Base-by-base conservation (phyloP, 345 rosid genomes). In the Euphorbia lathyris region DNA sequence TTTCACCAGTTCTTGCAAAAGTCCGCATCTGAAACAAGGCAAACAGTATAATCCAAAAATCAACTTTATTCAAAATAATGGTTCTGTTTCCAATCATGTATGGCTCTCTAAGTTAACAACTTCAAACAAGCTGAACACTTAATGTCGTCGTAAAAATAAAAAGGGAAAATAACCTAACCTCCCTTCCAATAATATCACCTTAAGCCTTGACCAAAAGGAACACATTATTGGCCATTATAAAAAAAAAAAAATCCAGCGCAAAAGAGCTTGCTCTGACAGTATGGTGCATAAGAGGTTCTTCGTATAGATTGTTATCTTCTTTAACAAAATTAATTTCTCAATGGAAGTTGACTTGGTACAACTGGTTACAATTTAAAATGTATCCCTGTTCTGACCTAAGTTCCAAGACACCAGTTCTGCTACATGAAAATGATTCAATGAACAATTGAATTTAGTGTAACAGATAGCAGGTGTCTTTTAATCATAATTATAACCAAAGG, bases 1-100 rank as follows among this genome's bases (percentile, higher is more conserved):
- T 87, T 83, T 95, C 94, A 3, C 97, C 96, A 14, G 67, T 87
- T 77, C 86, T 92, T 57, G 99, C 98, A 78, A 63, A 95, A 13
- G 83, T 82, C 30, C 97, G 77, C 98, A 95, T 92, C 99, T 92
- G 84, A 57, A 55, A 73, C 19, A 65, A 58, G 72, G 50, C 9
- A 10, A 60, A 17, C 10, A 26, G 57, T 3, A 45, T 5, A 40
- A 40, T 34, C 38, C 3, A 40, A 5, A 40, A 3, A 16, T 11
- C 64, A 63, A 20, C 23, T 26, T 25, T 17, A 68, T 26, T 2
- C 9, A 10, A 27, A 20, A 42, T 9, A 26, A 22, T 38, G 26
- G 34, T 67, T 19, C 16, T n/a, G 6, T 14, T 16, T 11, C 13
- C 29, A 17, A 53, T 42, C 51, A 19, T 25, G 29, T 27, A 5